Evolutionary conservation across 257 asterid species (phyloP).

Genomic region (Mitragyna speciosa): DNA sequence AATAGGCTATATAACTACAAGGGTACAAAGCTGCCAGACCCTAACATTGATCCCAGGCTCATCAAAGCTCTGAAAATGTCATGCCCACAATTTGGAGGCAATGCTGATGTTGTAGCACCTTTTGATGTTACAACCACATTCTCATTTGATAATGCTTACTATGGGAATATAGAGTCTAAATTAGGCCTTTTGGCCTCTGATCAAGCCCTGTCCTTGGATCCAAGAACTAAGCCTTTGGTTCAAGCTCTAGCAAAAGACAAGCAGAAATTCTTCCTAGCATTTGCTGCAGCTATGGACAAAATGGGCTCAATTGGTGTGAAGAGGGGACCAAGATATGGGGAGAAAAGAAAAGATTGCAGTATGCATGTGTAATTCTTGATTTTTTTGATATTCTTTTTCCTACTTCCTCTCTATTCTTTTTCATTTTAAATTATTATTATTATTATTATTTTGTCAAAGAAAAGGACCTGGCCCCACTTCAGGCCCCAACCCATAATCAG

Average conservation of each 20-base stretch:
- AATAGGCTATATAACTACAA: constrained; percentile 62
- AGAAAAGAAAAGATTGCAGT: constrained; percentile 68
- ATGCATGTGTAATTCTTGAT: constrained; percentile 40
- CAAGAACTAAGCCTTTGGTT: constrained; percentile 71
- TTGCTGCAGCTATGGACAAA: constrained; percentile 82
- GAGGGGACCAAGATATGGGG: constrained; percentile 81
- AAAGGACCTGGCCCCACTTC: too few species aligned
- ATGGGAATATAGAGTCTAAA: constrained; percentile 78
- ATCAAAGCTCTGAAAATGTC: constrained; percentile 81
- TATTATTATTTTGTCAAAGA: too few species aligned
- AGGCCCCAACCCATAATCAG: too few species aligned
- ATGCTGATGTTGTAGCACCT: constrained; percentile 71
- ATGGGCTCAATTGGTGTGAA: constrained; percentile 93
- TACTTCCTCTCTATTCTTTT: neutral
- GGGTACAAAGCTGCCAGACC: constrained; percentile 65
- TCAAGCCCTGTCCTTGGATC: constrained; percentile 68
- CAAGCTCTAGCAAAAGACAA: constrained; percentile 75
- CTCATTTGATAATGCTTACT: constrained; percentile 77
- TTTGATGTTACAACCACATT: constrained; percentile 94
- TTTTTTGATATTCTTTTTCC: neutral
- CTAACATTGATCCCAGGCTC: constrained; percentile 63
- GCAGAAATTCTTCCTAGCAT: constrained; percentile 59
- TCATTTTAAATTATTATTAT: too few species aligned
- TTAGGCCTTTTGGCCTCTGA: constrained; percentile 76
- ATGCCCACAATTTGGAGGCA: constrained; percentile 84